Evolutionary conservation across 2,329 filamentous ascomycete species (phyloP), one percentile per base, ranked within the genome.

Genomic region (Neurospora crassa): DNA sequence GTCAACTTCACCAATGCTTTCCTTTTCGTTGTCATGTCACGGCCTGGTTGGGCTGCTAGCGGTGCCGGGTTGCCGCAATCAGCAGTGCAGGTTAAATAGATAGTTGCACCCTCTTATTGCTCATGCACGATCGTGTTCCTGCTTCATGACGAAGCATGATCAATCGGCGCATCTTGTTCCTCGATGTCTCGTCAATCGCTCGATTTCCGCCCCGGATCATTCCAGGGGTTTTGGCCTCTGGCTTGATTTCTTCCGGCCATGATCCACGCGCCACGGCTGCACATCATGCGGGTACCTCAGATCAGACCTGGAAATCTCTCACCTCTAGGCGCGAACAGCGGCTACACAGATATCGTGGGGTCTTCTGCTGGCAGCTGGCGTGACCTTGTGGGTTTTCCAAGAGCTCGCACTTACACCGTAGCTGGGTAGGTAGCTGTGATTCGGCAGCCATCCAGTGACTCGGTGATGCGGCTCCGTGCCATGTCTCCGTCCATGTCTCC

Each of bases 231-330:
- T 34, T 63, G 34, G 6, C 7, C 10, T 40, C 10, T 11, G 53
- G 24, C 53, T 63, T 63, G 29, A 11, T 63, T 37, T 63, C 53
- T 63, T n/a, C 53, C 29, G 53, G 24, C 29, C 29, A 63, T 63
- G 53, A 67, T 72, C 70, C 67, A 71, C 68, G 71, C 72, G 73
- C 72, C 74, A 75, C 74, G 68, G 53, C 69, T 71, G 74, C 70
- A 72, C 74, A 74, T 74, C 73, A 77, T 76, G 76, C 76, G 77
- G 75, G 75, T 74, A 75, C 75, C 68, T 70, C 40, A 40, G 12
- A 18, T 2, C 53, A 37, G 53, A 63, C 53, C 11, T 37, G 29
- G 29, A 63, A n/a, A 63, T 34, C 10, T 63, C 24, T 63, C 10
- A 34, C 7, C 24, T 63, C 53, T 24, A 63, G 29, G 24, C 53